Base-by-base conservation (phyloP, 176 grass and related monocot genomes). In the Rhipidocladum racemiflorum region DNA sequence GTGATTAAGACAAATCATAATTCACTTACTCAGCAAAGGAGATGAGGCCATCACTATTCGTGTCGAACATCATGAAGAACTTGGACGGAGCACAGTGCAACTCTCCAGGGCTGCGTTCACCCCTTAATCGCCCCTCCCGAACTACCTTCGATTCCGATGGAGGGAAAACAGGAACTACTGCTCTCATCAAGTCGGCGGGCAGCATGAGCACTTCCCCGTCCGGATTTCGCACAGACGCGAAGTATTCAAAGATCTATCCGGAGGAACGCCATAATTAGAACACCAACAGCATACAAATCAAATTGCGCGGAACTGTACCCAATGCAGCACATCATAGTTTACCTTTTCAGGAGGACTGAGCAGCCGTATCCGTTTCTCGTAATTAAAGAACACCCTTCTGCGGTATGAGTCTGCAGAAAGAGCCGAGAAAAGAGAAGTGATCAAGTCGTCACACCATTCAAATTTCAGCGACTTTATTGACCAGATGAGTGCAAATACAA, bases 11-110 rank as follows among this genome's bases (percentile, higher is more conserved):
- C n/a, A n/a, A 61, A 44, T 50, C 1, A 34, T 4, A 27, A 46
- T 75, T n/a, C 45, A 92, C 95, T 91, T 91, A 98, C 96, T 98
- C 96, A 0, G 96, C 84, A 84, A 98, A 98, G 8, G 96, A 98
- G 75, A 98, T 98, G 35, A 98, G 90, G 55, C 96, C 90, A 15
- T 98, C 92, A 11, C 85, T 89, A 50, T 95, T 98, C 71, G 95
- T 95, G 90, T 98, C 95, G 25, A 95, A 98, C 23, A 88, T 56
- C 85, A 83, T 87, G 53, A 98, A 98, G 78, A 98, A 98, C 14
- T 85, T 38, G 0, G 96, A 98, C 77, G 92, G 96, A 84, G 84
- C 82, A 60, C 92, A 98, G 25, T 78, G 88, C 82, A 98, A 68
- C 3, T 93, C 92, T 34, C 96, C 92, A 59, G 90, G 90, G 83